Base-by-base conservation (phyloP, 164 flowering plant species). In the Echeveria elegans region DNA sequence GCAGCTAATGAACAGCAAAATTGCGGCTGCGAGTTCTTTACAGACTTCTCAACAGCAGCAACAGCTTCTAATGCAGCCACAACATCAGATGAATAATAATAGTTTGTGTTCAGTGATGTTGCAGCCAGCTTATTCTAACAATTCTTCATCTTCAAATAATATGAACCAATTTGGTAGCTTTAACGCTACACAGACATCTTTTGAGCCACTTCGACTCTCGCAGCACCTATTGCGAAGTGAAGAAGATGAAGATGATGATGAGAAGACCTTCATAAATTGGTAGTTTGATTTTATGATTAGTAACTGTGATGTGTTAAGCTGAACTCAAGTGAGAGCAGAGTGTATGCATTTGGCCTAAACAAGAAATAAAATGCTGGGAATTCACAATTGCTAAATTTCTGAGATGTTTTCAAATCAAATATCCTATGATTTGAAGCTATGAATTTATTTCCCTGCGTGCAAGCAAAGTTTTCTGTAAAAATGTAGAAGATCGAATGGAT, bases 101-200 rank as follows among this genome's bases (percentile, higher is more conserved):
- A 15, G 16, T 16, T 43, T 56, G 61, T 28, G 32, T 28, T 56
- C 66, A 23, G 73, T 73, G 19, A 45, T 74, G 74, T 48, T 82
- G 48, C 92, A 83, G 73, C 95, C 90, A 4, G 83, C 86, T 0
- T 88, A 82, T 73, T 87, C 97, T 0, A 87, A 87, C 83, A 82
- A 80, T 64, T 88, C 97, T 8, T 79, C 87, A 0, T 79, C 81
- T 63, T 83, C 95, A 6, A 85, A 76, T 66, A 85, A 82, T 15
- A 75, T 40, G 68, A 84, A 80, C 23, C 81, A 81, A 60, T 67
- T 81, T 31, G 43, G 68, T 0, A 63, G 73, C 1, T 82, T 79
- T 1, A 45, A 12, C 31, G 80, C 79, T 0, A 67, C 79, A 29
- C 69, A 81, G 3, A 74, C 72, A 9, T 81, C 78, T 72, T 77